These are phyloP conservation scores for Populus davidiana DNA, from an alignment of 345 rosid genomes.

Conservation along the genomic window DNA sequence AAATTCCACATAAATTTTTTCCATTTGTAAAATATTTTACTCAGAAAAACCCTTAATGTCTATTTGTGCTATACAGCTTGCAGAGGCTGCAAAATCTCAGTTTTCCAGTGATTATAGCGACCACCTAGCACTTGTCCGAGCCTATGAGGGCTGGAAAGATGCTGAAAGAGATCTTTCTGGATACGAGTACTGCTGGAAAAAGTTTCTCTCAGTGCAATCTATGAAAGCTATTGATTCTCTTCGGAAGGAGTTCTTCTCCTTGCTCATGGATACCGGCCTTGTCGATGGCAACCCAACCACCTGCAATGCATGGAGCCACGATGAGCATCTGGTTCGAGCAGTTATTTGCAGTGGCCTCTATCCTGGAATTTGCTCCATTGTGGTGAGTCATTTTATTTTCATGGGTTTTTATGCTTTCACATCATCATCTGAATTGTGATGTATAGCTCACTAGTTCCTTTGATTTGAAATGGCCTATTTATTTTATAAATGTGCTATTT, in stretches of 20 bases:
- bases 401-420: background rate
- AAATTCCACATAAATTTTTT: no score
- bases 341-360: constrained; percentile 82
- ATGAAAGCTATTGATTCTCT: constrained; percentile 92
- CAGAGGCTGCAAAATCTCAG: constrained; percentile 82
- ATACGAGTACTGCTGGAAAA: constrained; percentile 88
- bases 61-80: constrained; percentile 50
- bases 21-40: no score
- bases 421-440: background rate
- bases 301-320: constrained; percentile 54
- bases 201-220: constrained; percentile 78
- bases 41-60: background rate
- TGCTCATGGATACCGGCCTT: constrained; percentile 74
- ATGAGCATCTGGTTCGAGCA: constrained; percentile 62
- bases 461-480: background rate
- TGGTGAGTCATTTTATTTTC: constrained; percentile 51
- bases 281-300: constrained; percentile 50
- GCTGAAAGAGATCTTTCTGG: constrained; percentile 69
- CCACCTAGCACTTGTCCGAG: constrained; percentile 84
- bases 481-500: background rate
- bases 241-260: constrained; percentile 68
- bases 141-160: constrained; percentile 81
- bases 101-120: constrained; percentile 81
- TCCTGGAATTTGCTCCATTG: constrained; percentile 83
- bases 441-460: background rate